Conservation (phyloP, 352 stramenopile species). For the Phytophthora pisi region DNA sequence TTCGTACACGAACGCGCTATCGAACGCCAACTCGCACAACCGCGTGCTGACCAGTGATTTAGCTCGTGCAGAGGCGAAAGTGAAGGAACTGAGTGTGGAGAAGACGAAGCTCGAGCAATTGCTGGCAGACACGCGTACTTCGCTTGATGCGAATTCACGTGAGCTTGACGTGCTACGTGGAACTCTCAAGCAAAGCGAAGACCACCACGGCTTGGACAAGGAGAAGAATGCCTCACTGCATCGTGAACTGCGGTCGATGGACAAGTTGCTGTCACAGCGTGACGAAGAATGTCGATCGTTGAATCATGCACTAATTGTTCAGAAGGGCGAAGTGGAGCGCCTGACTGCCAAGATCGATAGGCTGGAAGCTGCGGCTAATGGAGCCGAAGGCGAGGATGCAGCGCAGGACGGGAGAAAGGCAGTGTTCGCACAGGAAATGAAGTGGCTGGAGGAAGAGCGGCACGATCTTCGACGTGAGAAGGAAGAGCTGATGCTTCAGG, state of each 20-base stretch:
- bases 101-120: slow-evolving; percentile 54
- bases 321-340: slow-evolving; percentile 64
- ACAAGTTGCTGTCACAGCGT: slow-evolving; percentile 68
- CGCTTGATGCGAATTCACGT: slow-evolving; percentile 44
- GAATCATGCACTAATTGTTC: slow-evolving; percentile 57
- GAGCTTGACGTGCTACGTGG: slow-evolving; percentile 69
- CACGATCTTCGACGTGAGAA: slow-evolving; percentile 58
- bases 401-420: slow-evolving; percentile 30
- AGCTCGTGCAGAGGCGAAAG: slow-evolving; percentile 56
- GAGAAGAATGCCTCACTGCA: slow-evolving; percentile 81
- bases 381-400: slow-evolving; percentile 12
- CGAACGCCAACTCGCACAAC: slow-evolving; percentile 82
- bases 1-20: slow-evolving; percentile 80
- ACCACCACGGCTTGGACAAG: slow-evolving; percentile 51
- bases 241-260: slow-evolving; percentile 70
- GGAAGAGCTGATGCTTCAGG: slow-evolving; percentile 59
- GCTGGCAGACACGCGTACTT: slow-evolving; percentile 43
- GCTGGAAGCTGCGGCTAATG: slow-evolving; percentile 23
- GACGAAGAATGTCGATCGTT: slow-evolving; percentile 74
- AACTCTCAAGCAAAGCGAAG: slow-evolving; percentile 62
- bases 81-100: slow-evolving; percentile 45
- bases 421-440: slow-evolving; percentile 66
- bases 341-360: slow-evolving; percentile 45
- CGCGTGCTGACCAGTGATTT: slow-evolving; percentile 68
- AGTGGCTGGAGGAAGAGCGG: slow-evolving; percentile 76